phyloP scores from a whole-genome alignment of 345 rosid genomes.

The Citrus reticulata region DNA sequence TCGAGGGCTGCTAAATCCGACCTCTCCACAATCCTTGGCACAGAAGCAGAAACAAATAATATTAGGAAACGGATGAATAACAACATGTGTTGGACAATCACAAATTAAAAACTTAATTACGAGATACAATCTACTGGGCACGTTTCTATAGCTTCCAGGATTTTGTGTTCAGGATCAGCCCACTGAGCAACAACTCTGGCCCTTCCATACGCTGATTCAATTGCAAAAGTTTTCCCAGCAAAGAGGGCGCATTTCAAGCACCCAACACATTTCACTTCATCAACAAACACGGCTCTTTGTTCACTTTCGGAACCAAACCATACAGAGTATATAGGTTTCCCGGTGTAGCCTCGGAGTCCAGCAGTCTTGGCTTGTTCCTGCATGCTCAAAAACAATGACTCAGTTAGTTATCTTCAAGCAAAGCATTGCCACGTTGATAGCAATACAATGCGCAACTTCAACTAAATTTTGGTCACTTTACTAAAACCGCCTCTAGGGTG shows the following conservation, averaged over 20 bases:
- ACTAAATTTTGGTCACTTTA: neutral
- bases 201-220: conserved; percentile 72
- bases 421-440: neutral
- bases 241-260: conserved; percentile 88
- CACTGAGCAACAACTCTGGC: conserved; percentile 92
- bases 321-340: conserved; percentile 67
- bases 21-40: conserved; percentile 66
- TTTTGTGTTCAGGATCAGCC: conserved; percentile 83
- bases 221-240: conserved; percentile 79
- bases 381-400: neutral
- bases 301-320: conserved; percentile 83
- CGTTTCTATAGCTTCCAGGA: conserved; percentile 67
- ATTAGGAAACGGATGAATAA: neutral
- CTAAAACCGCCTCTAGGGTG: no score
- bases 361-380: conserved; percentile 75
- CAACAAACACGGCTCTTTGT: conserved; percentile 78
- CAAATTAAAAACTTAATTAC: conserved; percentile 28
- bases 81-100: neutral
- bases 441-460: neutral
- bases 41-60: neutral
- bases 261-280: conserved; percentile 88
- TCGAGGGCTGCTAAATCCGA: conserved; percentile 82
- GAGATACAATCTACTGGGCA: conserved; percentile 91
- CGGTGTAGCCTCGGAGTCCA: conserved; percentile 70
- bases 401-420: neutral